A percentile compares a stretch with the other conserved stretches of the same genome.
These are phyloP conservation scores for Mayamaea pseudoterrestris DNA, from an alignment of 108 stramenopile genomes.

Conservation along the genomic window DNA sequence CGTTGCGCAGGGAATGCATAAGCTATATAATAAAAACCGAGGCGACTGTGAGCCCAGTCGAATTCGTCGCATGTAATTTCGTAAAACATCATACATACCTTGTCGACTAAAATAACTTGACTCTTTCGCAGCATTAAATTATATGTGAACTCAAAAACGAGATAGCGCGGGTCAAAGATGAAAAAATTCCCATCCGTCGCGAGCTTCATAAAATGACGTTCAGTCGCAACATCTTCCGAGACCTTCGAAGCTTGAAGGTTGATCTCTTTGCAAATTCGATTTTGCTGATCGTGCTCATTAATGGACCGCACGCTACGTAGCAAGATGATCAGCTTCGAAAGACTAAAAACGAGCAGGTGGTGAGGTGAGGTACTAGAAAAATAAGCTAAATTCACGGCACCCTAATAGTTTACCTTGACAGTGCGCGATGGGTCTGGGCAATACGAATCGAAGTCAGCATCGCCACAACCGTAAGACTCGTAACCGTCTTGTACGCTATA, in stretches of 20 bases:
- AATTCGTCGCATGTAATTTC: too few species aligned
- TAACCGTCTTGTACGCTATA: constrained; percentile 77
- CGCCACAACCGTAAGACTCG: constrained; percentile 77
- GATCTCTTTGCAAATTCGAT: constrained; percentile 67
- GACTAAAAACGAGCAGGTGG: constrained; percentile 8
- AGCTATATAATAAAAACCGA: too few species aligned
- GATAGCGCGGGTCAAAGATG: constrained; percentile 89
- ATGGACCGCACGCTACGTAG: constrained; percentile 43
- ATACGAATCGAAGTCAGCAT: constrained; percentile 87
- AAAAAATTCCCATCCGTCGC: constrained; percentile 39
- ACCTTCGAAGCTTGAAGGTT: constrained; percentile 69
- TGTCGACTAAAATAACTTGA: constrained; percentile 93
- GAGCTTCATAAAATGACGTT: constrained; percentile 80
- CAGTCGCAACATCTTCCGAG: constrained; percentile 64
- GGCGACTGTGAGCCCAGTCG: too few species aligned
- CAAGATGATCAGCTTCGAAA: constrained; percentile 52
- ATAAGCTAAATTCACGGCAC: neutral
- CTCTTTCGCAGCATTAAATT: constrained; percentile 89
- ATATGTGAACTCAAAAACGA: constrained; percentile 97
- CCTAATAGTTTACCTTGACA: constrained; percentile 41
- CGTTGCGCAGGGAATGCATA: constrained; percentile 49
- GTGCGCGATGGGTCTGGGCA: constrained; percentile 73
- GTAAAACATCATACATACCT: too few species aligned
- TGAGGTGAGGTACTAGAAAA: neutral
- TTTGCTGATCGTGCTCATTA: constrained; percentile 34